Evolutionary conservation across 352 stramenopile species (phyloP).

Genomic region (Pythium guiyangense): DNA sequence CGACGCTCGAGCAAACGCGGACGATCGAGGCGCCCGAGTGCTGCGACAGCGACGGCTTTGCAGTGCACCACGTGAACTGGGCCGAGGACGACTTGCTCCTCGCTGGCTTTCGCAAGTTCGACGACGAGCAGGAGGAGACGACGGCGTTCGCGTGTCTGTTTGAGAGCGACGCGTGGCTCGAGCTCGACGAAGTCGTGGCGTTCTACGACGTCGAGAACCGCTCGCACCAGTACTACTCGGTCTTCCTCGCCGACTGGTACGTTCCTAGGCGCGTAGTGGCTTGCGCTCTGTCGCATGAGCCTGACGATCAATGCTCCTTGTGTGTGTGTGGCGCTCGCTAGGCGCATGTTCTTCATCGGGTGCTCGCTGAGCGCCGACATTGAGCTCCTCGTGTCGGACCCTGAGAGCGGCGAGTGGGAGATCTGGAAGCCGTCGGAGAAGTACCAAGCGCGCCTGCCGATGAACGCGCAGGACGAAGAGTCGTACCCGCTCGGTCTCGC

Average conservation of each 20-base stretch:
- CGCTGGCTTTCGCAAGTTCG: conserved; percentile 50
- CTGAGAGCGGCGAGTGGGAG: conserved; percentile 52
- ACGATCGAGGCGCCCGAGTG: conserved; percentile 34
- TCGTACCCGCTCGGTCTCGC: conserved; percentile 54
- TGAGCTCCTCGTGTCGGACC: conserved; percentile 65
- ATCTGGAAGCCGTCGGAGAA: conserved; percentile 74
- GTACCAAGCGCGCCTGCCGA: conserved; percentile 68
- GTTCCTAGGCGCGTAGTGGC: background rate
- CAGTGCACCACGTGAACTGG: conserved; percentile 71
- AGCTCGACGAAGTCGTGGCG: conserved; percentile 60
- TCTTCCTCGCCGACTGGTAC: conserved; percentile 59
- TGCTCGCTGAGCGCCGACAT: conserved; percentile 79
- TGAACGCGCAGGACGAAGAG: conserved; percentile 66
- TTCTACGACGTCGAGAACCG: conserved; percentile 54
- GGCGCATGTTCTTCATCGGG: conserved; percentile 78
- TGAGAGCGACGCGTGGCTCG: conserved; percentile 37
- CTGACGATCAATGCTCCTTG: background rate
- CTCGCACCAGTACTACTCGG: conserved; percentile 61
- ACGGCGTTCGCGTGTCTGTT: conserved; percentile 51
- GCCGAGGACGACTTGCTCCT: conserved; percentile 62
- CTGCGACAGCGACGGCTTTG: conserved; percentile 27
- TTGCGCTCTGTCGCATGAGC: background rate
- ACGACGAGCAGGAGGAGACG: conserved; percentile 49
- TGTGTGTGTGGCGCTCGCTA: conserved; percentile 8
- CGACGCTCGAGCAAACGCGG: conserved; percentile 22